phyloP scores from a whole-genome alignment of 2,329 filamentous ascomycete genomes.

The Phyllachora maydis region DNA sequence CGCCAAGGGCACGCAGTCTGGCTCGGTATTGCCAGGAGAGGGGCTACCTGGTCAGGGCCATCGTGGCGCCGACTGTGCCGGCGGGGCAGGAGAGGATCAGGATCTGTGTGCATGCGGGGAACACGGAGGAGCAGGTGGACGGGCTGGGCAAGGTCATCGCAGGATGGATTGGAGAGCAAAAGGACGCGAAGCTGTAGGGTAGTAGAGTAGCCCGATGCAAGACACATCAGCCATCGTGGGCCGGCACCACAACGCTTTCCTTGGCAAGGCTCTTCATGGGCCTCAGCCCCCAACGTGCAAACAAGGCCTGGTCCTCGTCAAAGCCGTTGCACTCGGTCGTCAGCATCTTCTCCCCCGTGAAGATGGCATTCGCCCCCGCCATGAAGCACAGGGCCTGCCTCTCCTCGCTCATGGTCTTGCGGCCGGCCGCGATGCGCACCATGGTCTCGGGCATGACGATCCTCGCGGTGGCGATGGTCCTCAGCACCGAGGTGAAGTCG shows the following conservation, averaged over 20 bases:
- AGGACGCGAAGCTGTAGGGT: no score
- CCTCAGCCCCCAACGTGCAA: slow-evolving; percentile 60
- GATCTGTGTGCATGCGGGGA: slow-evolving; percentile 48
- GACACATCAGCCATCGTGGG: no score
- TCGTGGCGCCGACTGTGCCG: slow-evolving; percentile 49
- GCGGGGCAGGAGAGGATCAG: slow-evolving; percentile 40
- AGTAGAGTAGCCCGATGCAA: no score
- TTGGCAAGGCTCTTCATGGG: slow-evolving; percentile 43
- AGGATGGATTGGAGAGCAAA: slow-evolving; percentile 19
- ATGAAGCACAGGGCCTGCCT: slow-evolving; percentile 80
- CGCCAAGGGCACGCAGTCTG: slow-evolving; percentile 31
- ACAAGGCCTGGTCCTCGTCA: slow-evolving; percentile 75
- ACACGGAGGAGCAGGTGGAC: slow-evolving; percentile 34
- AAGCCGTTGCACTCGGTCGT: slow-evolving; percentile 82
- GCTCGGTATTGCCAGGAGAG: slow-evolving; percentile 36
- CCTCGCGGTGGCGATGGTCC: slow-evolving; percentile 68
- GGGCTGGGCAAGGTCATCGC: slow-evolving; percentile 24
- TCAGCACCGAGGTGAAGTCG: slow-evolving; percentile 56
- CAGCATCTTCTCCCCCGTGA: slow-evolving; percentile 90
- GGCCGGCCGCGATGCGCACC: slow-evolving; percentile 67
- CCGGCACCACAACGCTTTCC: no score
- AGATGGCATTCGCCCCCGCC: slow-evolving; percentile 85
- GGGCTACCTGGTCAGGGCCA: slow-evolving; percentile 40
- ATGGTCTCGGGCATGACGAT: slow-evolving; percentile 72
- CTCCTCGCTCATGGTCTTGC: slow-evolving; percentile 70